Base-by-base conservation (phyloP, 495 filamentous ascomycete species). In the Podospora pseudopauciseta region DNA sequence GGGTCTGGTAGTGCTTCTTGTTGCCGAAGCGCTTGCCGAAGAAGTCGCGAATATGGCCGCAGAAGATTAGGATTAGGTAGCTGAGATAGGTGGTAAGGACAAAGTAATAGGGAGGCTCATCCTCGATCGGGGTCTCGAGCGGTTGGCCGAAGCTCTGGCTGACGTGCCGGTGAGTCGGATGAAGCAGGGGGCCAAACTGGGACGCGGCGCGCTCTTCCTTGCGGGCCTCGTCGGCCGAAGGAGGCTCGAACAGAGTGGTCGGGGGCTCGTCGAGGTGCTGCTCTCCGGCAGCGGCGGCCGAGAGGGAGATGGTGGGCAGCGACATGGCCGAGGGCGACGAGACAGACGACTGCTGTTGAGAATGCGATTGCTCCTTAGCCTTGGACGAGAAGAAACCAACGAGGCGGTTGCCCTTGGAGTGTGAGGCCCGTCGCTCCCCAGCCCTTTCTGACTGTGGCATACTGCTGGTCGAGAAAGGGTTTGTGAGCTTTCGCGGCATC, bases 71-170 rank as follows among this genome's bases (percentile, higher is more conserved):
- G 70, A 98, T 90, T 72, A 99, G 84, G 79, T 98, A 99, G 78
- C 92, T 96, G 75, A 99, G 90, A 82, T 98, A 98, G 65, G 95
- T 99, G 28, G 95, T 97, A 70, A 98, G 84, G 72, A 99, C 86
- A 78, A 91, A 97, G 82, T 93, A 98, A 83, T 97, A 97, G 20
- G 94, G 92, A 20, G 95, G 95, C 78, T 98, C 95, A 72, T 99
- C 95, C 76, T 96, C 92, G 68, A 97, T 83, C 4, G 94, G 93
- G 39, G 92, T 87, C 57, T 88, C 88, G 66, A 98, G 89, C 59
- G 86, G 85, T 73, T 87, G 86, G 64, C 93, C 94, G 65, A 88
- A 86, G 78, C 93, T 91, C 13, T 71, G 69, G 79, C 93, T 97
- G 70, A 92, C 88, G 80, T 96, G 97, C 67, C 89, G 87, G 77